Percentiles rank a stretch among this genome's conserved stretches.
These are phyloP conservation scores for Linaria vulgaris DNA, from an alignment of 257 asterid species.

Conservation along the genomic window DNA sequence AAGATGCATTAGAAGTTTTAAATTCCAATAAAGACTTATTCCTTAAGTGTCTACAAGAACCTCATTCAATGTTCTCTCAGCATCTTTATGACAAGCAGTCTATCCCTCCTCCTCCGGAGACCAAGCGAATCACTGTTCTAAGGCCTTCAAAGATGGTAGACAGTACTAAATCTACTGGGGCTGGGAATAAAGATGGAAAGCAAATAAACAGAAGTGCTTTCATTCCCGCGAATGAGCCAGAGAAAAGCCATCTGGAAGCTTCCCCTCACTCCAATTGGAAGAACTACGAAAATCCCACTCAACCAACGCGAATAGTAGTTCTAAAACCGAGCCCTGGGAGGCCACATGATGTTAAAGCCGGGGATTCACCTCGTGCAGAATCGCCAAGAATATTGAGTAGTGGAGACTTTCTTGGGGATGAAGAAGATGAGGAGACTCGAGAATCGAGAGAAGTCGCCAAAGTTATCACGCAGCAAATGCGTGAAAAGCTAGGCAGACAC, in stretches of 20 bases:
- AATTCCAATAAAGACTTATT: conserved; percentile 85
- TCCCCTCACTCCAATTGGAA: conserved; percentile 12
- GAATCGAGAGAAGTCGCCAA: conserved; percentile 84
- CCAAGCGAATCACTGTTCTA: conserved; percentile 88
- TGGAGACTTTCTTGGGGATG: conserved; percentile 47
- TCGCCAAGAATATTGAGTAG: conserved; percentile 45
- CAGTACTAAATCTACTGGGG: conserved; percentile 38
- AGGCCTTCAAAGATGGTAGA: conserved; percentile 76
- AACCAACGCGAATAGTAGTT: conserved; percentile 90
- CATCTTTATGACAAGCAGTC: conserved; percentile 52
- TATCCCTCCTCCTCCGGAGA: conserved; percentile 65
- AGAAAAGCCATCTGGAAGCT: conserved; percentile 35
- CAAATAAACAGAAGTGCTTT: conserved; percentile 36
- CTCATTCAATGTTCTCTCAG: conserved; percentile 68
- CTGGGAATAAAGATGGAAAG: conserved; percentile 28
- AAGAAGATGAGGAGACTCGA: conserved; percentile 59
- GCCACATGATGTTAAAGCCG: conserved; percentile 44
- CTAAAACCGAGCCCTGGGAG: conserved; percentile 81
- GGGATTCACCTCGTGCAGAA: conserved; percentile 47
- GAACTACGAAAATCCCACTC: conserved; percentile 49
- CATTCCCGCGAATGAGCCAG: conserved; percentile 35
- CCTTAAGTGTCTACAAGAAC: conserved; percentile 89
- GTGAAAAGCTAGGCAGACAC: conserved; percentile 58
- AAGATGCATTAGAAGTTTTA: conserved; percentile 83
- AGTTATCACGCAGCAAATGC: conserved; percentile 69